These are phyloP conservation scores for Rosa persica DNA, from an alignment of 306 rosid species.

Conservation along the genomic window DNA sequence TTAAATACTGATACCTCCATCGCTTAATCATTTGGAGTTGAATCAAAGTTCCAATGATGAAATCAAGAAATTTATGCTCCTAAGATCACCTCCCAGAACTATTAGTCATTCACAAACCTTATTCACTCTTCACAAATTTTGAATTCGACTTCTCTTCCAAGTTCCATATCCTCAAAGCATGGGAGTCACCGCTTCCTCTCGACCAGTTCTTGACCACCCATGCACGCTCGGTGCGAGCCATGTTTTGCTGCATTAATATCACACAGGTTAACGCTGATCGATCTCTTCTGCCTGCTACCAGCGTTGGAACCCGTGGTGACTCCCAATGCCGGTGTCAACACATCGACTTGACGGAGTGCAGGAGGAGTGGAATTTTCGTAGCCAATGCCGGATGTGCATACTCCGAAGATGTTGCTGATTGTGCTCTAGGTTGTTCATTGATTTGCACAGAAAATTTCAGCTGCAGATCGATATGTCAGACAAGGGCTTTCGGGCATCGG, in stretches of 20 bases:
- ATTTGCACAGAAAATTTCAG: constrained; percentile 39
- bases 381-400: constrained; percentile 27
- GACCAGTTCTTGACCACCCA: constrained; percentile 22
- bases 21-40: no score
- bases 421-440: constrained; percentile 44
- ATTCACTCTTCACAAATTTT: constrained; percentile 5
- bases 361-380: constrained; percentile 38
- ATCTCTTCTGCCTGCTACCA: constrained; percentile 29
- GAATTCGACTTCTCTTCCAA: constrained; percentile 18
- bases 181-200: constrained; percentile 24
- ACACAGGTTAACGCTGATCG: constrained; percentile 7
- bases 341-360: constrained; percentile 47
- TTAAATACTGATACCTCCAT: no score
- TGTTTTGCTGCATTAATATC: background rate
- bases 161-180: constrained; percentile 29
- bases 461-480: constrained; percentile 39
- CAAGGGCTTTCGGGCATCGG: background rate
- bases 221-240: constrained; percentile 27
- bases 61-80: background rate
- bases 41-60: no score
- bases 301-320: constrained; percentile 36
- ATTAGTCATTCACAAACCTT: no score
- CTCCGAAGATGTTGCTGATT: constrained; percentile 51
- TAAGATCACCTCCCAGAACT: constrained; percentile 9
- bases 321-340: constrained; percentile 37